Evolutionary conservation across 108 stramenopile species (phyloP).

Genomic region (Skeletonema costatum): DNA sequence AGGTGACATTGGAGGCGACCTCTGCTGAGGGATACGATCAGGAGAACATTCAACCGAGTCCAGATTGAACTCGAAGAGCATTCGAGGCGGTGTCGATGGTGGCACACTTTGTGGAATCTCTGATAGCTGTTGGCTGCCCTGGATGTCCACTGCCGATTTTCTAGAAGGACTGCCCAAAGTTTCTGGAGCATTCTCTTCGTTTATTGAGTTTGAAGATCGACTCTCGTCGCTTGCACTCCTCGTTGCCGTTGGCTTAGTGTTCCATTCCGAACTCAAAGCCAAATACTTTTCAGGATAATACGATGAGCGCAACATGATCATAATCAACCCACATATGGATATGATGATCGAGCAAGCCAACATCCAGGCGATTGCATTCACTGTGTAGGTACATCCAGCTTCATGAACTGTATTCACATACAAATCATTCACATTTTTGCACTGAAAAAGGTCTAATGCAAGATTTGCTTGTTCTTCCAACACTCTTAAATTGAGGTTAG

Average conservation of each 20-base stretch:
- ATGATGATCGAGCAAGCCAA: slow-evolving; percentile 43
- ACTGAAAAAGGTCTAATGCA: slow-evolving; percentile 32
- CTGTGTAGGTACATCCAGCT: slow-evolving; percentile 48
- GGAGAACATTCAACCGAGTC: background rate
- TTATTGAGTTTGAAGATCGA: background rate
- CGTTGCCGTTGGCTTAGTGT: background rate
- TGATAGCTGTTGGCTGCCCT: background rate
- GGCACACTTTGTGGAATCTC: background rate
- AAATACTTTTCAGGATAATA: slow-evolving; percentile 33
- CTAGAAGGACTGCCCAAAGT: background rate
- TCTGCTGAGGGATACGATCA: background rate
- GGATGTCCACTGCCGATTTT: background rate
- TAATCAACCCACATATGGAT: slow-evolving; percentile 47
- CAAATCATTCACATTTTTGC: slow-evolving; percentile 37
- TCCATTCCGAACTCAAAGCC: slow-evolving; percentile 18
- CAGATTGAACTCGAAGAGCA: background rate
- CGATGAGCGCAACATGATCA: slow-evolving; percentile 47
- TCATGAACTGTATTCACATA: slow-evolving; percentile 50
- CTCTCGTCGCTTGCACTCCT: background rate
- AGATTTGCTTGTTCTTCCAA: slow-evolving; percentile 12
- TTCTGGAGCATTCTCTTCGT: background rate
- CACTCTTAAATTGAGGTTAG: slow-evolving; percentile 26
- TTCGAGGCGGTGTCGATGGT: background rate
- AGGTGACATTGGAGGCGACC: background rate
- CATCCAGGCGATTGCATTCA: slow-evolving; percentile 43